Evolutionary conservation across 2,329 filamentous ascomycete species (phyloP).

Genomic region (Aurifilum marmelostoma): DNA sequence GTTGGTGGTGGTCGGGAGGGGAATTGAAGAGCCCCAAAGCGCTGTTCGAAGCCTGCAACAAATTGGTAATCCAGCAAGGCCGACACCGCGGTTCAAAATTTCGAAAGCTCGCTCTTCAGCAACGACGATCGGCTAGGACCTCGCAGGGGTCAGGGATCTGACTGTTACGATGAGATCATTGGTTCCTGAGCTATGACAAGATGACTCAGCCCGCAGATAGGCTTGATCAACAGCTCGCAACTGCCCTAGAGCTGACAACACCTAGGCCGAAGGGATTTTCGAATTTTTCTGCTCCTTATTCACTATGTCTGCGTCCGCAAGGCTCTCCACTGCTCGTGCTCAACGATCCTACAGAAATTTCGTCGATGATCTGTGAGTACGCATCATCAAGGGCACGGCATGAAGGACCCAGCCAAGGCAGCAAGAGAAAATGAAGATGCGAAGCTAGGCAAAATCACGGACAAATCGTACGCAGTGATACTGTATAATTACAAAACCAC

Average conservation of each 20-base stretch:
- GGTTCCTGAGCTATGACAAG: not conserved
- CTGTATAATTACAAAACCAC: too few relatives aligned
- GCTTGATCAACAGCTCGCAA: not conserved
- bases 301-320: too few relatives aligned
- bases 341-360: too few relatives aligned
- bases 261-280: not conserved
- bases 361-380: too few relatives aligned
- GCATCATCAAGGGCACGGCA: too few relatives aligned
- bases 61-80: constrained; percentile 14
- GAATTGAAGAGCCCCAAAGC: not conserved
- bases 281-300: too few relatives aligned
- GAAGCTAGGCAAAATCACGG: too few relatives aligned
- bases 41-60: not conserved
- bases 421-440: too few relatives aligned
- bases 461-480: too few relatives aligned
- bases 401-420: too few relatives aligned
- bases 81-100: constrained; percentile 10
- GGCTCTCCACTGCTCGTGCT: too few relatives aligned
- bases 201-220: not conserved
- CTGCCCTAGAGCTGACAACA: not conserved
- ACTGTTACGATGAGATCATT: not conserved
- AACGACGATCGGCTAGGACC: not conserved
- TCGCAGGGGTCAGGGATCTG: constrained; percentile 7
- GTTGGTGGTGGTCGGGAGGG: not conserved
- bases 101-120: constrained; percentile 3